Conservation (phyloP, 768 basidiomycete genomes). For the Auriscalpium vulgare region DNA sequence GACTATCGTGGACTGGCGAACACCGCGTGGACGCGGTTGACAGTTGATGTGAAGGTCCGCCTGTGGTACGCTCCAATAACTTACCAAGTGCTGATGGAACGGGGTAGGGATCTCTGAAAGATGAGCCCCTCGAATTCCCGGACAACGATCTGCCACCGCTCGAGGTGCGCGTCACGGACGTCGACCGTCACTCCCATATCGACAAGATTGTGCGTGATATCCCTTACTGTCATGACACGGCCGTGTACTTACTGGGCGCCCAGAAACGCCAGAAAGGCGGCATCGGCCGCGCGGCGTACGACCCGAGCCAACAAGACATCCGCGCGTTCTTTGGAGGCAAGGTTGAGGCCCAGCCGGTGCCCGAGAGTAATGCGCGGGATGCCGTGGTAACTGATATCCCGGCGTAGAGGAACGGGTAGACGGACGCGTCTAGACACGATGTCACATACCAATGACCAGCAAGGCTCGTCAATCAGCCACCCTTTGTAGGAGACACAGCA, state of each 20-base stretch:
- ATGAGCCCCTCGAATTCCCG: slow-evolving; percentile 15
- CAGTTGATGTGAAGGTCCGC: slow-evolving; percentile 39
- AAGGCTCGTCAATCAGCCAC: too few relatives aligned
- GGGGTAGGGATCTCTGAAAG: slow-evolving; percentile 22
- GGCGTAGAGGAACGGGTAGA: too few relatives aligned
- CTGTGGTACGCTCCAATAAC: too few relatives aligned
- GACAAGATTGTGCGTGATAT: slow-evolving; percentile 41
- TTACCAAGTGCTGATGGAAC: too few relatives aligned
- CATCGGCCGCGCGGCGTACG: slow-evolving; percentile 61
- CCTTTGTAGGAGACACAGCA: too few relatives aligned
- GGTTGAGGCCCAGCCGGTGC: not conserved
- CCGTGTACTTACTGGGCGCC: not conserved
- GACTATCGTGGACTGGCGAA: slow-evolving; percentile 50
- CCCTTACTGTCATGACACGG: not conserved
- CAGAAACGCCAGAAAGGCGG: slow-evolving; percentile 69
- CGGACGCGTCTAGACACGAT: too few relatives aligned
- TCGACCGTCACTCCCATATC: slow-evolving; percentile 52
- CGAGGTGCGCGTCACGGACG: slow-evolving; percentile 38
- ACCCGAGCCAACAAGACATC: slow-evolving; percentile 70
- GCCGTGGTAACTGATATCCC: slow-evolving; percentile 7
- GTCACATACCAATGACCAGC: too few relatives aligned
- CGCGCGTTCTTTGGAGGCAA: slow-evolving; percentile 59
- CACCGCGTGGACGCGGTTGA: slow-evolving; percentile 60
- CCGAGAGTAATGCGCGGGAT: slow-evolving; percentile 23
- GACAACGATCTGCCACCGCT: slow-evolving; percentile 27